Evolutionary conservation across 495 filamentous ascomycete species (phyloP).

Genomic region (Umbilicaria muhlenbergii): DNA sequence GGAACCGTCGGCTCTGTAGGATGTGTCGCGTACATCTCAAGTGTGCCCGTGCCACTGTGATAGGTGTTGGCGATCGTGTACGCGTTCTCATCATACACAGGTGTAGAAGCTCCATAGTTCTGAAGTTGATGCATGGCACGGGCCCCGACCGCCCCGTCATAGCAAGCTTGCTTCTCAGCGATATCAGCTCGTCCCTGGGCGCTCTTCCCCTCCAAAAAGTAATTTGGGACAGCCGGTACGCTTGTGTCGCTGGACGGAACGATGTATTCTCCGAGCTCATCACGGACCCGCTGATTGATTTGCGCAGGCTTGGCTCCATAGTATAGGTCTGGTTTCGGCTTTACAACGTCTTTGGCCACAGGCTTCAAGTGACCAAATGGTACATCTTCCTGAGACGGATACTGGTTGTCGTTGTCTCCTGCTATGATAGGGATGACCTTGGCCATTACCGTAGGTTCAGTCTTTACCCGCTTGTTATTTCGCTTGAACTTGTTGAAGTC

Average conservation of each 20-base stretch:
- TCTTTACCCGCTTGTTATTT: slow-evolving; percentile 11
- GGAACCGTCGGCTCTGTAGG: no score
- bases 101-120: slow-evolving; percentile 20
- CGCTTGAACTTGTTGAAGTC: slow-evolving; percentile 14
- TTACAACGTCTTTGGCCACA: no score
- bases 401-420: no score
- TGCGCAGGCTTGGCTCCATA: slow-evolving; percentile 4
- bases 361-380: no score
- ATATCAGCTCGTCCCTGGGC: slow-evolving; percentile 16
- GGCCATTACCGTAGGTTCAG: slow-evolving; percentile 17
- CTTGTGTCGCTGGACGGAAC: slow-evolving; percentile 20
- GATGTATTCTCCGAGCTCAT: slow-evolving; percentile 11
- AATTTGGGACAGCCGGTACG: slow-evolving; percentile 23
- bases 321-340: slow-evolving; percentile 20
- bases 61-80: no score
- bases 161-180: slow-evolving; percentile 20
- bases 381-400: slow-evolving; percentile 1
- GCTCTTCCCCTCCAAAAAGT: slow-evolving; percentile 19
- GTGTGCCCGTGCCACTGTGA: no score
- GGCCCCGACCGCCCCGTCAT: slow-evolving; percentile 26
- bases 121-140: slow-evolving; percentile 26
- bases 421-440: slow-evolving; percentile 15
- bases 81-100: no score
- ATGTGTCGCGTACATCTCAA: no score
- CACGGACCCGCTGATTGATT: slow-evolving; percentile 6